Conservation (phyloP, 2,329 filamentous ascomycete genomes). For the Xylariaceae sp. region DNA sequence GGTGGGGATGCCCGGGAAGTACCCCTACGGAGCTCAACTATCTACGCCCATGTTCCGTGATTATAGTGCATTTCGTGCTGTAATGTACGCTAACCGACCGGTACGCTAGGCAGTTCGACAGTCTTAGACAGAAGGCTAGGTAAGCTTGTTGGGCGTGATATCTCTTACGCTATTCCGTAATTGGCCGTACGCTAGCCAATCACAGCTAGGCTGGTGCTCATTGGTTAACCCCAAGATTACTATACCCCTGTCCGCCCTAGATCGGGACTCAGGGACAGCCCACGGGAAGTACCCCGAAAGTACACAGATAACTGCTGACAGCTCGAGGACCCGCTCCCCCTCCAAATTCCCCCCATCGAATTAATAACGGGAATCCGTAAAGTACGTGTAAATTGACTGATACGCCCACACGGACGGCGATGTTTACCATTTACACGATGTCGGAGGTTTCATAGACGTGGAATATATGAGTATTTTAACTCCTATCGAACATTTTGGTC, state of each 20-base stretch:
- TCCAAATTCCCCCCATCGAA: not conserved
- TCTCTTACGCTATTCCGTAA: not conserved
- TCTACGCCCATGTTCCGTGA: not conserved
- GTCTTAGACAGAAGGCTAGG: not conserved
- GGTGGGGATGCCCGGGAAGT: not conserved
- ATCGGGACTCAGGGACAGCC: not conserved
- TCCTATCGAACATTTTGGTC: not conserved
- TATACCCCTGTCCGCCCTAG: not conserved
- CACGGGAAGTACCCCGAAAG: not conserved
- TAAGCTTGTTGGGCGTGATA: not conserved
- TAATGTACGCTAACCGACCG: not conserved
- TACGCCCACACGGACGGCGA: too few species aligned
- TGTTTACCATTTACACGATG: too few species aligned
- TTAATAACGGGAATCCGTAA: not conserved
- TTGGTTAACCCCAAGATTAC: not conserved
- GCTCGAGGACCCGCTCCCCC: not conserved
- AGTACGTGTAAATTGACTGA: too few species aligned
- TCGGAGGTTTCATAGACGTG: too few species aligned
- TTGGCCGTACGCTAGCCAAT: not conserved
- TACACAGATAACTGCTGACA: not conserved
- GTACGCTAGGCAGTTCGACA: too few species aligned
- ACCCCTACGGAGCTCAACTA: not conserved
- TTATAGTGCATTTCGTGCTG: not conserved
- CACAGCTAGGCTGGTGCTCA: not conserved
- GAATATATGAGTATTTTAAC: not conserved